phyloP scores from a whole-genome alignment of 768 basidiomycete species.

The Paxillus rubicundulus region DNA sequence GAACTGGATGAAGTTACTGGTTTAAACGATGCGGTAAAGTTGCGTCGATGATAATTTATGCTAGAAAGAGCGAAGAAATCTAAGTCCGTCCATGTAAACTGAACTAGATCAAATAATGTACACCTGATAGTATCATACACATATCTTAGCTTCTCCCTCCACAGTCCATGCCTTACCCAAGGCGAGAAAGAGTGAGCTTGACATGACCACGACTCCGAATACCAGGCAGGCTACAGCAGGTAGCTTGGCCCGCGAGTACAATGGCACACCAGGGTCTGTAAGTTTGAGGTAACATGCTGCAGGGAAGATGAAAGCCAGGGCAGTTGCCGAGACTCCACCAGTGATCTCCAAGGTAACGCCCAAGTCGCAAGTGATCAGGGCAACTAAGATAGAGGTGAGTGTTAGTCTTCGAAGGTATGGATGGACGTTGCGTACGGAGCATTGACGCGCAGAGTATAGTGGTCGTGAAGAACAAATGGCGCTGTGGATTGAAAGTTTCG shows the following conservation, averaged over 20 bases:
- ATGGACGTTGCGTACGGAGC: constrained; percentile 52
- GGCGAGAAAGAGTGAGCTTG: constrained; percentile 73
- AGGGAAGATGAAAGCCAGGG: constrained; percentile 91
- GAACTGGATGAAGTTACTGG: constrained; percentile 54
- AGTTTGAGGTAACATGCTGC: constrained; percentile 85
- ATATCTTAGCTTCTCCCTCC: constrained; percentile 70
- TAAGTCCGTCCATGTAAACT: constrained; percentile 6
- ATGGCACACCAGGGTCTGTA: constrained; percentile 49
- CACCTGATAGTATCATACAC: constrained; percentile 43
- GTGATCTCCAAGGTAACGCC: constrained; percentile 99
- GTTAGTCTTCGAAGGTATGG: neutral
- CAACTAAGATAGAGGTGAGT: constrained; percentile 49
- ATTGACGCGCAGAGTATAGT: constrained; percentile 78
- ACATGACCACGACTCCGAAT: constrained; percentile 78
- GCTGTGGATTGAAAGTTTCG: constrained; percentile 74
- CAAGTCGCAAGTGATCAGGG: constrained; percentile 91
- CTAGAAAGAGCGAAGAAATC: neutral
- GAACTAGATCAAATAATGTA: constrained; percentile 22
- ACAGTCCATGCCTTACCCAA: constrained; percentile 75
- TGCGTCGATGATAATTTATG: constrained; percentile 14
- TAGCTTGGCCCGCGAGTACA: constrained; percentile 70
- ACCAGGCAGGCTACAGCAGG: constrained; percentile 69
- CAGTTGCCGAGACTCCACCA: constrained; percentile 91
- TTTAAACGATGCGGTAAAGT: constrained; percentile 40
- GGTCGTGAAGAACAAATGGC: constrained; percentile 91